Evolutionary conservation across 345 rosid genomes (phyloP).

Genomic region (Conringia planisiliqua): DNA sequence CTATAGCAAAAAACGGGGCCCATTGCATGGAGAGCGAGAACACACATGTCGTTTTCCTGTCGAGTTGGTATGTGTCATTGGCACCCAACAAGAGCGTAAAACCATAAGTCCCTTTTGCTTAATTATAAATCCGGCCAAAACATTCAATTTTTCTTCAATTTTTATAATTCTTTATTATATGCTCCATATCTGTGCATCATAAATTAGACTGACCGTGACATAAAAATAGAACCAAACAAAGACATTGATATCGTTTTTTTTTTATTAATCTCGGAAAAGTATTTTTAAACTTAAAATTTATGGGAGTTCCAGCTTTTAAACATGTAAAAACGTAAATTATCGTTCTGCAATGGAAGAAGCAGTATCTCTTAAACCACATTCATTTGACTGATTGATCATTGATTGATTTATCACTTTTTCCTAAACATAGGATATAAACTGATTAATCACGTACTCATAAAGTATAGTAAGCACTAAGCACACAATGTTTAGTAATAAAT

Average conservation of each 20-base stretch:
- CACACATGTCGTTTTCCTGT: conserved; percentile 38
- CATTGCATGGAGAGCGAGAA: conserved; percentile 25
- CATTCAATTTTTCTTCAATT: not conserved
- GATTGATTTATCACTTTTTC: not conserved
- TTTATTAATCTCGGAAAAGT: not conserved
- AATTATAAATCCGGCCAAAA: conserved; percentile 19
- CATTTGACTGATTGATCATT: not conserved
- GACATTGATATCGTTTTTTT: conserved; percentile 1
- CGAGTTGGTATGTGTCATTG: conserved; percentile 41
- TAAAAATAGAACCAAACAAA: not conserved
- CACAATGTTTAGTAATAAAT: not conserved
- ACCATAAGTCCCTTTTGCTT: conserved; percentile 40
- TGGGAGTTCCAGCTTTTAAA: not conserved
- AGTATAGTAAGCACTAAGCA: not conserved
- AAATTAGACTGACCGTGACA: conserved; percentile 13
- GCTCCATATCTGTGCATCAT: not conserved
- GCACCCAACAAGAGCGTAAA: conserved; percentile 36
- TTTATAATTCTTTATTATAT: not conserved
- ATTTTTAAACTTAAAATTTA: not conserved
- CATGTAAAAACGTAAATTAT: not conserved
- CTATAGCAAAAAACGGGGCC: conserved; percentile 28
- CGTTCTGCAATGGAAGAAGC: not conserved
- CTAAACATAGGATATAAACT: not conserved
- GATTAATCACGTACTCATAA: not conserved
- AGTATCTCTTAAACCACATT: not conserved